Evolutionary conservation across 2,329 filamentous ascomycete species (phyloP), one percentile per base, ranked within the genome.

Genomic region (Ceratocystis alfenasii): DNA sequence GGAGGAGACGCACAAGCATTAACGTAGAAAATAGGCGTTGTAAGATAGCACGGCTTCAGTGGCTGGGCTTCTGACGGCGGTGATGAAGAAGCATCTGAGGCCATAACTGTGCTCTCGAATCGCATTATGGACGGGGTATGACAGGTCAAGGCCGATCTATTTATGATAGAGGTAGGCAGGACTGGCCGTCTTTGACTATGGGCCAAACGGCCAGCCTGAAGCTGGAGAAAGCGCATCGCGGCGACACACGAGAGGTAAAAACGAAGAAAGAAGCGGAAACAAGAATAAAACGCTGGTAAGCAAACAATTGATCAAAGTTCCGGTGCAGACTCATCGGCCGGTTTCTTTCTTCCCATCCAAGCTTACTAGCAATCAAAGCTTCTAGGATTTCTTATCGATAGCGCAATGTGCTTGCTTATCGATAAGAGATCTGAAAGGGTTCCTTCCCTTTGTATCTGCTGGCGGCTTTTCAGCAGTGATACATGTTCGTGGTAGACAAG

Each of bases 1-100:
- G 12, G 28, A 17, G 20, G 28, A n/a, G 41, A 28, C 65, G 70
- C 78, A 92, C 90, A 86, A 65, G 92, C 90, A 82, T 99, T 99
- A 78, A 99, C 94, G 76, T 99, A 99, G 79, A 97, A 99, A 67
- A 99, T 99, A 1, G 94, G 94, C 7, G 91, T 95, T 4, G 94
- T 97, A 72, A 96, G 81, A 79, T 97, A 99, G 78, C 87, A 96
- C 7, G 93, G 91, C 78, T 97, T 97, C 68, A 15, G 48, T 33
- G 12, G 6, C 17, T 36, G 15, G 15, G 25, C 53, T 30, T 22
- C 7, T 15, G 53, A 30, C 17, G 10, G 10, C 25, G 28, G n/a
- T 7, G 65, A 25, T 7, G 28, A 36, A 41, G 28, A 36, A 41
- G 57, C 45, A 41, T 22, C 22, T 25, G 45, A 10, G 10, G 22